Base-by-base conservation (phyloP, 139 green algal genomes). In the Closterium sp. region DNA sequence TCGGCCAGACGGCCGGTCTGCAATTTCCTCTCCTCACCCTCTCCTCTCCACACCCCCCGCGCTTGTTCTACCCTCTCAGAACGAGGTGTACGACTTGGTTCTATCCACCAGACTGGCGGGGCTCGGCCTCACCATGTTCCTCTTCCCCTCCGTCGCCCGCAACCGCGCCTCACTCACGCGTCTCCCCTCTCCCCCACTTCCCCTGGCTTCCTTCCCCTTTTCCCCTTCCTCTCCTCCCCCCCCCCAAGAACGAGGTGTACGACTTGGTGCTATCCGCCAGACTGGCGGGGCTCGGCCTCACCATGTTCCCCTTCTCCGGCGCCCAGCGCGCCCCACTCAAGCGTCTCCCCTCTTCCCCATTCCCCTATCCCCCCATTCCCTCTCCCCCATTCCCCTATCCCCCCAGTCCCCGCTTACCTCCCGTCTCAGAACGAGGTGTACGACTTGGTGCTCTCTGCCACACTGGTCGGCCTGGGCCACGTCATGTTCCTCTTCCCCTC, bases 61-160 rank as follows among this genome's bases (percentile, higher is more conserved):
- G 43, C 43, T 69, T 69, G 43, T 12, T 69, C 10, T 25, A 16
- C 43, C 9, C 38, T 66, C 38, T 66, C 19, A 93, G 91, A 92
- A 84, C 35, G 88, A 93, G 55, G 88, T 23, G 66, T 92, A 92
- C 34, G 91, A 92, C 31, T 32, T 92, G 91, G 35, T 94, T 23
- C 55, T 94, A 8, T 92, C 87, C 55, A 94, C n/a, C 69, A 36
- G 88, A 25, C 91, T n/a, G 23, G 16, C 8, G 43, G 8, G 91
- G 25, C 7, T 92, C 7, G 91, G 91, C 33, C 91, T 93, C 33
- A 88, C 91, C 12, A 32, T 94, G 38, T 84, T 93, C 34, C 88
- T 94, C 33, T 93, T 10, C 32, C 31, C 85, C 33, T 85, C 88
- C 23, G 91, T 93, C 32, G 33, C 81, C 25, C 43, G 87, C 33